These are phyloP conservation scores for Penicillium sp. DNA, from an alignment of 2,329 filamentous ascomycete genomes.

Conservation along the genomic window DNA sequence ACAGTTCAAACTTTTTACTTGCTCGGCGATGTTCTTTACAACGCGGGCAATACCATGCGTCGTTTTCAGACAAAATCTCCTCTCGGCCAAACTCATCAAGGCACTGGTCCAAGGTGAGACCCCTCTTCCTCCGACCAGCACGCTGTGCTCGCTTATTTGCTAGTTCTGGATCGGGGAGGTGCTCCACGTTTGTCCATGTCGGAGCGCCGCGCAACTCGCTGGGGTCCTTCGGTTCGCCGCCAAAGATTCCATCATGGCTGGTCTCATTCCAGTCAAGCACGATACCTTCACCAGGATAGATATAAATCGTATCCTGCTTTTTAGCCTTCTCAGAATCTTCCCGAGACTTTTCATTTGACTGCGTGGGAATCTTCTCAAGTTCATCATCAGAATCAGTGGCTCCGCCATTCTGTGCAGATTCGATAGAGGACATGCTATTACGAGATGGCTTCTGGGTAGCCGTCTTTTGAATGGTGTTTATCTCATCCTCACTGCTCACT, in stretches of 20 bases:
- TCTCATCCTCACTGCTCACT: slow-evolving; percentile 30
- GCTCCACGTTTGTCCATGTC: slow-evolving; percentile 54
- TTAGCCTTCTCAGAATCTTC: background rate
- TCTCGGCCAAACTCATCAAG: slow-evolving; percentile 92
- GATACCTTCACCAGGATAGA: slow-evolving; percentile 78
- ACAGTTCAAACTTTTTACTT: slow-evolving; percentile 94
- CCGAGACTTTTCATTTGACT: slow-evolving; percentile 19
- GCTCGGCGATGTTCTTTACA: slow-evolving; percentile 92
- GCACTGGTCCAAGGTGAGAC: slow-evolving; percentile 83
- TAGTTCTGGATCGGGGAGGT: slow-evolving; percentile 60
- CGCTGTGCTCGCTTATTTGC: slow-evolving; percentile 61
- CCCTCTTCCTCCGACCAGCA: slow-evolving; percentile 63
- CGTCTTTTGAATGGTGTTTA: slow-evolving; percentile 19
- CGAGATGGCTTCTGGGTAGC: slow-evolving; percentile 14
- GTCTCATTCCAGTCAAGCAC: slow-evolving; percentile 79
- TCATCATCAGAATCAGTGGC: slow-evolving; percentile 20
- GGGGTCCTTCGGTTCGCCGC: slow-evolving; percentile 36
- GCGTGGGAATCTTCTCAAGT: slow-evolving; percentile 15
- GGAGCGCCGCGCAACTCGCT: slow-evolving; percentile 56
- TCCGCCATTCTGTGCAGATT: slow-evolving; percentile 13
- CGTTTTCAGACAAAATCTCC: slow-evolving; percentile 88
- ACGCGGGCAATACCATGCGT: slow-evolving; percentile 94
- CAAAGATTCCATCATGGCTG: slow-evolving; percentile 68
- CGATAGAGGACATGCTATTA: slow-evolving; percentile 18
- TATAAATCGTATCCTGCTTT: slow-evolving; percentile 38